phyloP scores from a whole-genome alignment of 2,329 filamentous ascomycete species.

The Tolypocladium tundrense region DNA sequence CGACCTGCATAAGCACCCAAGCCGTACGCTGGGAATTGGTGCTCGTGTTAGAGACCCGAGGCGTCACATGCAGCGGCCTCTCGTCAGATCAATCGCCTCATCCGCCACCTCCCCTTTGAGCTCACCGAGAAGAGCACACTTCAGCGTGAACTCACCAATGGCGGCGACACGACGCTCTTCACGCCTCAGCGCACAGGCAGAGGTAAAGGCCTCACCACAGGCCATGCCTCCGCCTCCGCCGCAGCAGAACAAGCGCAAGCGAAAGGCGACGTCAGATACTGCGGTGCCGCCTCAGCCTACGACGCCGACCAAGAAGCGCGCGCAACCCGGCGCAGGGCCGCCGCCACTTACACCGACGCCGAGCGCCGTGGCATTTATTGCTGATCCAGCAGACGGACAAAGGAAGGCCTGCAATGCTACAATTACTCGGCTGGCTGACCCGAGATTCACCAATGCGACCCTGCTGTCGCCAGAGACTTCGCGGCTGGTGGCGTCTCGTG shows the following conservation, averaged over 20 bases:
- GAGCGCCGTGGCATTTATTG: conserved; percentile 30
- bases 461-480: conserved; percentile 64
- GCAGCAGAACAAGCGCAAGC: conserved; percentile 19
- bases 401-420: conserved; percentile 29
- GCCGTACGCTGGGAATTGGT: background rate
- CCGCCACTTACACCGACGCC: conserved; percentile 38
- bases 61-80: background rate
- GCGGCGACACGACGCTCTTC: conserved; percentile 27
- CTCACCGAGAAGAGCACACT: background rate
- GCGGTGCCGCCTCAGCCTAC: conserved; percentile 13
- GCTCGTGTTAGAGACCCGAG: background rate
- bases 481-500: conserved; percentile 43
- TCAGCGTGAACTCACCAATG: conserved; percentile 9
- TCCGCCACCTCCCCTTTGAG: background rate
- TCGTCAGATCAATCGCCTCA: background rate
- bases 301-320: conserved; percentile 22
- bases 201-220: conserved; percentile 6
- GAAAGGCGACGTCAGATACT: conserved; percentile 17
- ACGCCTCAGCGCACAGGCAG: conserved; percentile 25
- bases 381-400: conserved; percentile 16
- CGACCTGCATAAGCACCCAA: background rate
- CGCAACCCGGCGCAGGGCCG: conserved; percentile 10
- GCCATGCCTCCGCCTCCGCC: conserved; percentile 10
- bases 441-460: conserved; percentile 56
- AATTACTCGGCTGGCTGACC: conserved; percentile 48